These are phyloP conservation scores for Pelargonium fulgidum DNA, from an alignment of 441 rosid genomes.

Conservation along the genomic window DNA sequence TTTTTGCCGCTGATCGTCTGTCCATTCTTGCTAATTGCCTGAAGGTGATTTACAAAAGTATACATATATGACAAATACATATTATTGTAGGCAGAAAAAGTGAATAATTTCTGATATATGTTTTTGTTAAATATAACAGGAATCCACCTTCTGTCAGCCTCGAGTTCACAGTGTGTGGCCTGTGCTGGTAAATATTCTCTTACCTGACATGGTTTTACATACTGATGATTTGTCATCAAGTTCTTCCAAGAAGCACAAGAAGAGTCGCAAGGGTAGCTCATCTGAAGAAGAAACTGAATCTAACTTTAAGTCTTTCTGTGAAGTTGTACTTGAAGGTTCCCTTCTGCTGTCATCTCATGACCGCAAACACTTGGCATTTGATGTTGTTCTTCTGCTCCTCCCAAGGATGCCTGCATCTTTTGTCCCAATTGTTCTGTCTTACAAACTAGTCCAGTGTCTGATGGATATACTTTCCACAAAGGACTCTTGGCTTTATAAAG, in stretches of 20 bases:
- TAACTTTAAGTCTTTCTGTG: conserved; percentile 49
- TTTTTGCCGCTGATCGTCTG: conserved; percentile 69
- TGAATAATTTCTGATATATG: conserved; percentile 11
- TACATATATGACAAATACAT: not conserved
- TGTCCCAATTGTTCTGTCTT: conserved; percentile 51
- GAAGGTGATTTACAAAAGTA: conserved; percentile 45
- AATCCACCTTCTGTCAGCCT: conserved; percentile 93
- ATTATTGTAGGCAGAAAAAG: not conserved
- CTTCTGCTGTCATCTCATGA: conserved; percentile 86
- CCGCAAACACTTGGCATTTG: conserved; percentile 84
- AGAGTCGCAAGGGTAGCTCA: conserved; percentile 60
- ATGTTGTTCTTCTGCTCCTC: conserved; percentile 65
- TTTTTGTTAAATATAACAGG: conserved; percentile 44
- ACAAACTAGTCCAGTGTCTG: conserved; percentile 79
- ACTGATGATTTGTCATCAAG: conserved; percentile 57
- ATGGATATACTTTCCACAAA: conserved; percentile 79
- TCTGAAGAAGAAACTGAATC: conserved; percentile 70
- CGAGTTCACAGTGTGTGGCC: conserved; percentile 88
- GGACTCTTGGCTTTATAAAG: conserved; percentile 89
- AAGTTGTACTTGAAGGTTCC: conserved; percentile 58
- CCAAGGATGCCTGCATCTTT: conserved; percentile 76
- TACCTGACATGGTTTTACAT: conserved; percentile 62
- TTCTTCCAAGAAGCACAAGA: conserved; percentile 76
- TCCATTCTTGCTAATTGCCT: conserved; percentile 56
- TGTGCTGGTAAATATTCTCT: conserved; percentile 56